Base-by-base conservation (phyloP, 2,329 filamentous ascomycete species). In the Colletotrichum sublineola region DNA sequence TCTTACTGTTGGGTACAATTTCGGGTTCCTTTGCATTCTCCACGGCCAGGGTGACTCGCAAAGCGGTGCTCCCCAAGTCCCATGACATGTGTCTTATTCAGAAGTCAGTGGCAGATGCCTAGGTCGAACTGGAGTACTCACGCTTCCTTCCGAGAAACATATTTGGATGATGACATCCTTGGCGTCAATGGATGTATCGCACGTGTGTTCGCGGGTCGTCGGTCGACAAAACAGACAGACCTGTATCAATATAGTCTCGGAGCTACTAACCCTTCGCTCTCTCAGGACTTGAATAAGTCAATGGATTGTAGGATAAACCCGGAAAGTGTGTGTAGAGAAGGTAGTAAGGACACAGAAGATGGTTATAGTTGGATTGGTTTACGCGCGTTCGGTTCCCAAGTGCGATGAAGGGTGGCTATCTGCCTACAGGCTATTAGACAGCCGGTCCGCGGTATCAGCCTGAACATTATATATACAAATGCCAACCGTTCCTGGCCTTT, bases 31-130 rank as follows among this genome's bases (percentile, higher is more conserved):
- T 24, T 24, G 24, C 24, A 24, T 24, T 24, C 24, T 24, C 24
- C 24, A 1, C 24, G 24, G 24, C 24, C 24, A 24, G 24, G 24
- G 24, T 1, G 24, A 24, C 24, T 24, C 24, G 24, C 24, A 24
- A 1, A 24, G 71, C 71, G 0, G 74, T 76, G 55, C 74, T 76
- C 8, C 74, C 75, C 20, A 68, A 58, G 24, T 76, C 75, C n/a
- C n/a, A n/a, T n/a, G n/a, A n/a, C n/a, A n/a, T n/a, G n/a, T n/a
- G n/a, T n/a, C n/a, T n/a, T n/a, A n/a, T n/a, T n/a, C 5, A 6
- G 6, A 12, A 33, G 40, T 46, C 40, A 61, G 38, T 38, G 14
- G 1, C 53, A 5, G 4, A 11, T 24, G 1, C 11, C 11, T 20
- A 8, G 33, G 4, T 6, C 6, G 53, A 24, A 2, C 15, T 6